Conservation (phyloP, 257 asterid species). For the Anisodus acutangulus region DNA sequence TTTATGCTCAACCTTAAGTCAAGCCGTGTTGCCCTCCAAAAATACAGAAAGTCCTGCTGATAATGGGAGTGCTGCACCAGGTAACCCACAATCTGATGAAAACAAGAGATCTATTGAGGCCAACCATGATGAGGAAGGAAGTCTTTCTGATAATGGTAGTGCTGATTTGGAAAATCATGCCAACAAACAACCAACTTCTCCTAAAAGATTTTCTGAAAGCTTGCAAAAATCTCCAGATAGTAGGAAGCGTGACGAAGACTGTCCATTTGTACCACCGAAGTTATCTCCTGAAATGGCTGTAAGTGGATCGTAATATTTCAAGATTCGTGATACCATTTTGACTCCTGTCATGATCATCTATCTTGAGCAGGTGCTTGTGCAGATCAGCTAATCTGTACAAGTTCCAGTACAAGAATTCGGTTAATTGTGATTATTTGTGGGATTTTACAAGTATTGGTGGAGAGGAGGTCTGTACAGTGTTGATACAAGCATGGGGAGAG, state of each 20-base stretch:
- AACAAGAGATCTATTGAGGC: slow-evolving; percentile 40
- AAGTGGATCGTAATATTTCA: slow-evolving; percentile 64
- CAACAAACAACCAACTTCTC: slow-evolving; percentile 49
- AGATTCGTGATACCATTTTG: not conserved
- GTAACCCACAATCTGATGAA: slow-evolving; percentile 36
- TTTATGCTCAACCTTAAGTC: slow-evolving; percentile 69
- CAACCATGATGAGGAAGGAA: slow-evolving; percentile 45
- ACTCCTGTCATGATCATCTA: not conserved
- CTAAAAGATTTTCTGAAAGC: slow-evolving; percentile 46
- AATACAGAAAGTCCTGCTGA: slow-evolving; percentile 38
- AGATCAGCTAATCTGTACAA: slow-evolving; percentile 29
- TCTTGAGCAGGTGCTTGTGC: slow-evolving; percentile 10
- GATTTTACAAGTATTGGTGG: slow-evolving; percentile 43
- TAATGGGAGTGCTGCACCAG: slow-evolving; percentile 32
- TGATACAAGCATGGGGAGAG: slow-evolving; percentile 48
- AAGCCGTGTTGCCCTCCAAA: slow-evolving; percentile 58
- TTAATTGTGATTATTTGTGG: slow-evolving; percentile 30
- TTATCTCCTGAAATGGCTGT: slow-evolving; percentile 88
- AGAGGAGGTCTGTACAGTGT: slow-evolving; percentile 82
- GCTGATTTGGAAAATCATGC: slow-evolving; percentile 40
- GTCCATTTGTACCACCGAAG: slow-evolving; percentile 53
- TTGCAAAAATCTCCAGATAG: slow-evolving; percentile 49
- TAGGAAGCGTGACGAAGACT: slow-evolving; percentile 57
- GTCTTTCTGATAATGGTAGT: slow-evolving; percentile 39
- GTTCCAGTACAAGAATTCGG: not conserved